Percentiles rank a stretch among this genome's conserved stretches.
Evolutionary conservation across 176 grass and related monocot species (phyloP).

Genomic region (Zoysia pacifica): DNA sequence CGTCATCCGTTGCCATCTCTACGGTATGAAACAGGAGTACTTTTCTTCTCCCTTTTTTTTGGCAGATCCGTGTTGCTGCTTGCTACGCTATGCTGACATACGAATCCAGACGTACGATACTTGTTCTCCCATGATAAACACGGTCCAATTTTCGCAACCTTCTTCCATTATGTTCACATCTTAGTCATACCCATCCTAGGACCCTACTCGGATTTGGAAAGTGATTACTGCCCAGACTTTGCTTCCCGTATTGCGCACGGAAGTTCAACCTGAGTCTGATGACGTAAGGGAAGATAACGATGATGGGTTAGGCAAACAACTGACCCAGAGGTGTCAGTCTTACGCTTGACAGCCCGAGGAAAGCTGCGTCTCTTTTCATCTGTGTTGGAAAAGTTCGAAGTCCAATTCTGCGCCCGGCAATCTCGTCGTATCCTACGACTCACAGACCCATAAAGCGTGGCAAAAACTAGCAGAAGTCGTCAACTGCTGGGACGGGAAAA

Average conservation of each 20-base stretch:
- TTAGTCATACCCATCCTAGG: slow-evolving; percentile 2
- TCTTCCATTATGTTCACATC: not conserved
- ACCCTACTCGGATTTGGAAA: not conserved
- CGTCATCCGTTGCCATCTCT: too few relatives aligned
- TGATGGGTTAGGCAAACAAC: slow-evolving; percentile 8
- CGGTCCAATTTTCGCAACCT: not conserved
- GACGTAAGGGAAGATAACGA: not conserved
- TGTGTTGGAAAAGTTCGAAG: not conserved
- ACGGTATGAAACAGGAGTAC: too few relatives aligned
- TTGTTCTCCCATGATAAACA: not conserved
- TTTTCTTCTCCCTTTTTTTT: not conserved
- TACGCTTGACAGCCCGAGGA: not conserved
- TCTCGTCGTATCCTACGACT: too few relatives aligned
- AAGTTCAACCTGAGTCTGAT: not conserved
- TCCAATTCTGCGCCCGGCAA: not conserved
- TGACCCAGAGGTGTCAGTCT: too few relatives aligned
- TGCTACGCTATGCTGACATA: not conserved
- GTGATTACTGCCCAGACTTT: not conserved
- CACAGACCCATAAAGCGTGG: too few relatives aligned
- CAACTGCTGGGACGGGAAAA: too few relatives aligned
- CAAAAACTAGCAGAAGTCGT: too few relatives aligned
- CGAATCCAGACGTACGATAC: not conserved
- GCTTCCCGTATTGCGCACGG: slow-evolving; percentile 23
- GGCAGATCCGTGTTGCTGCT: not conserved
- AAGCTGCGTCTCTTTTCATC: slow-evolving; percentile 14